These are phyloP conservation scores for Cercospora sesami DNA, from an alignment of 2,329 filamentous ascomycete species.

Conservation along the genomic window DNA sequence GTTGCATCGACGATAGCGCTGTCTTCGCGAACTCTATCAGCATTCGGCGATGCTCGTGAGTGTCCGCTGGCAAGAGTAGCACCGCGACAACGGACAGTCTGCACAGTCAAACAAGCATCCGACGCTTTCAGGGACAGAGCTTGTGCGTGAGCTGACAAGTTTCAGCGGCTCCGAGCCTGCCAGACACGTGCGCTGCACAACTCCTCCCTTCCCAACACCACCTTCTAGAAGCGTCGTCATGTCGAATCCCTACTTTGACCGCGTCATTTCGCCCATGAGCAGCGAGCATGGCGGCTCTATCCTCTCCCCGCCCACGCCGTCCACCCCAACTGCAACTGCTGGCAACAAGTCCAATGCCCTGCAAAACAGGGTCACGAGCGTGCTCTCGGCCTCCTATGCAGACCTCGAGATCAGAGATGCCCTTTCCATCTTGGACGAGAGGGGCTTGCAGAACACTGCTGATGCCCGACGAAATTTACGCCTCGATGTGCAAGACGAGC, in stretches of 20 bases:
- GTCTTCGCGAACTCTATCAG: not conserved
- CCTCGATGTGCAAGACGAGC: slow-evolving; percentile 83
- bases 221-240: slow-evolving; percentile 12
- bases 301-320: slow-evolving; percentile 26
- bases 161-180: not conserved
- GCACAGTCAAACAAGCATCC: not conserved
- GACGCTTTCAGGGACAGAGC: not conserved
- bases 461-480: slow-evolving; percentile 77
- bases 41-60: not conserved
- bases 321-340: slow-evolving; percentile 1
- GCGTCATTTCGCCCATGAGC: slow-evolving; percentile 24
- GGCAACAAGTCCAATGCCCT: slow-evolving; percentile 62
- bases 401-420: slow-evolving; percentile 90
- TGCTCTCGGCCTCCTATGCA: slow-evolving; percentile 88
- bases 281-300: slow-evolving; percentile 12
- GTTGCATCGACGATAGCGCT: not conserved
- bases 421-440: slow-evolving; percentile 72
- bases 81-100: not conserved
- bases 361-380: slow-evolving; percentile 76
- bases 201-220: not conserved
- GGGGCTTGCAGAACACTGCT: slow-evolving; percentile 69
- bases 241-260: slow-evolving; percentile 33
- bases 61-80: not conserved
- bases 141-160: not conserved
- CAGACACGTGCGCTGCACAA: not conserved